Conservation (phyloP, 257 asterid genomes). For the Penstemon eatonii region DNA sequence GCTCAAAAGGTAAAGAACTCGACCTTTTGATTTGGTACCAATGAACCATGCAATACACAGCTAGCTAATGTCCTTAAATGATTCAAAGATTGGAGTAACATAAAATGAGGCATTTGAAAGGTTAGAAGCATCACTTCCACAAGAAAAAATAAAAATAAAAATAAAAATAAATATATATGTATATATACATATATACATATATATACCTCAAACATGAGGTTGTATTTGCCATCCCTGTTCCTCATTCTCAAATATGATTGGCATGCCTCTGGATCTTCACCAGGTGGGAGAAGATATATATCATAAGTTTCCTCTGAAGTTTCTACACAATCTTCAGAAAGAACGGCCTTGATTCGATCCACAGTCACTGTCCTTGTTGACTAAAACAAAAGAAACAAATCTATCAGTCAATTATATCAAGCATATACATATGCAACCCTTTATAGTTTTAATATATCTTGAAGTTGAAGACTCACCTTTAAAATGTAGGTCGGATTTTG, state of each 20-base stretch:
- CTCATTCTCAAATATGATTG: slow-evolving; percentile 99
- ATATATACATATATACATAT: slow-evolving; percentile 14
- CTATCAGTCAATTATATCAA: slow-evolving; percentile 27
- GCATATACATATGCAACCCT: slow-evolving; percentile 12
- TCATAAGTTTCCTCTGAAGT: slow-evolving; percentile 91
- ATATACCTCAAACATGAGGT: slow-evolving; percentile 97
- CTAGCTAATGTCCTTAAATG: neutral
- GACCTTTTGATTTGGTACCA: neutral
- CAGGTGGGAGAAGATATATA: slow-evolving; percentile 96
- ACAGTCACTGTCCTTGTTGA: slow-evolving; percentile 67
- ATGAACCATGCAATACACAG: neutral
- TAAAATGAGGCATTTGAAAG: neutral
- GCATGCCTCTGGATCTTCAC: slow-evolving; percentile 99
- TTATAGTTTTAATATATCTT: slow-evolving; percentile 20
- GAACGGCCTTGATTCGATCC: slow-evolving; percentile 77
- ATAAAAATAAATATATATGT: neutral
- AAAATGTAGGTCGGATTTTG: slow-evolving; percentile 89
- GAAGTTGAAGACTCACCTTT: slow-evolving; percentile 55
- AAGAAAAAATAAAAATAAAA: neutral
- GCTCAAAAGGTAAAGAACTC: slow-evolving; percentile 10
- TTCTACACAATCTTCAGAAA: slow-evolving; percentile 63
- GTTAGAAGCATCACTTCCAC: slow-evolving; percentile 11
- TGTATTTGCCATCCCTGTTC: slow-evolving; percentile 93
- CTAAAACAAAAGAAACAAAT: slow-evolving; percentile 41
- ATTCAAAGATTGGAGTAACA: neutral